phyloP scores from a whole-genome alignment of 2,329 filamentous ascomycete species.

The Alternaria sp. region DNA sequence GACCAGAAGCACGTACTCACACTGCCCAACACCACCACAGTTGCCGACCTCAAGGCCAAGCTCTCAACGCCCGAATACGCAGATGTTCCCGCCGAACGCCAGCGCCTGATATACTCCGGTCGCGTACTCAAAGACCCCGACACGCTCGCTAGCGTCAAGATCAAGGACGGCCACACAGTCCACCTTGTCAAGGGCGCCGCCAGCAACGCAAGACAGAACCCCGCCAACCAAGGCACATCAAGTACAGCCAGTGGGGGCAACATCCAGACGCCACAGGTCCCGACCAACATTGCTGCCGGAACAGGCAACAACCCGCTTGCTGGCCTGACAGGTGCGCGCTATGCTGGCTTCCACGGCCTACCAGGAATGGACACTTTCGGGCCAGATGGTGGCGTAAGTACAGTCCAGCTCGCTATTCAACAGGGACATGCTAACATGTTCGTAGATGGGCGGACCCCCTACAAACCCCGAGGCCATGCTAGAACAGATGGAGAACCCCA shows the following conservation, averaged over 20 bases:
- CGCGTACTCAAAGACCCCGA: slow-evolving; percentile 96
- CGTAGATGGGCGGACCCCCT: slow-evolving; percentile 91
- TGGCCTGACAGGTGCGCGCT: slow-evolving; percentile 89
- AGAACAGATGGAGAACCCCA: slow-evolving; percentile 86
- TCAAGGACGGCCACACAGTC: slow-evolving; percentile 94
- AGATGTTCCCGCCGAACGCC: slow-evolving; percentile 84
- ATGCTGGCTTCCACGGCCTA: slow-evolving; percentile 89
- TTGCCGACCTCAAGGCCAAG: slow-evolving; percentile 89
- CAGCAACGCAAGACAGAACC: slow-evolving; percentile 76
- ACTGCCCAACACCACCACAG: slow-evolving; percentile 77
- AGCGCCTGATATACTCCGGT: slow-evolving; percentile 96
- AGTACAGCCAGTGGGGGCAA: slow-evolving; percentile 49
- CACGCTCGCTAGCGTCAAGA: slow-evolving; percentile 84
- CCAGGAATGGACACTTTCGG: slow-evolving; percentile 91
- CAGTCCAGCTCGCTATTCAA: background rate
- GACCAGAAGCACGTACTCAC: slow-evolving; percentile 87
- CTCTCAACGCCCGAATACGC: slow-evolving; percentile 83
- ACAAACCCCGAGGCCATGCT: slow-evolving; percentile 82
- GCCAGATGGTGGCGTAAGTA: slow-evolving; percentile 88
- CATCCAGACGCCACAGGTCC: slow-evolving; percentile 68
- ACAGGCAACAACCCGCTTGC: slow-evolving; percentile 86
- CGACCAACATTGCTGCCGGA: slow-evolving; percentile 81
- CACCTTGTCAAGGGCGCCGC: slow-evolving; percentile 96
- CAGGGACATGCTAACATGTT: slow-evolving; percentile 26
- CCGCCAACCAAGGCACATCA: slow-evolving; percentile 58